Evolutionary conservation across 2,329 filamentous ascomycete genomes (phyloP), one percentile per base, ranked within the genome.

Genomic region (Fusarium anguioides): DNA sequence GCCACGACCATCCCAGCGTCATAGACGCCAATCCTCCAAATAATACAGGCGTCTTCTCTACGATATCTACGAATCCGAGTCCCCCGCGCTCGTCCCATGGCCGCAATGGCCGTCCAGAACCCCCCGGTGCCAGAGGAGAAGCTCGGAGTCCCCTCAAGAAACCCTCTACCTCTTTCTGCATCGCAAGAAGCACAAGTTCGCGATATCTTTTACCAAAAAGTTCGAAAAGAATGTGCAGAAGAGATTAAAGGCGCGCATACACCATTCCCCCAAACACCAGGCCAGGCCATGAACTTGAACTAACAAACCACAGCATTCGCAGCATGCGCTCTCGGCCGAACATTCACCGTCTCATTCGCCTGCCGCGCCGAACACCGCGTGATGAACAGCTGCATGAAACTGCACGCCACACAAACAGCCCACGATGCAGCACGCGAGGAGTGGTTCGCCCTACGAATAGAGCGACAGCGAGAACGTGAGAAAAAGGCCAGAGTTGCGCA

Each of bases 311-410:
- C 6, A 97, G 95, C 91, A 64, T 99, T 99, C 77, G 96, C 96
- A 58, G 89, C 91, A 70, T 99, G 96, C 84, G 94, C 94, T 51
- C 85, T 90, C 47, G 90, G 91, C 75, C 91, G 93, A 68, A 98
- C 94, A 8, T 87, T 98, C 72, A 94, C 90, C 56, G 91, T 96
- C 59, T 91, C 94, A 14, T 97, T 96, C 83, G 87, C 89, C 51
- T 99, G 96, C 82, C 90, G 93, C 52, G 81, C 85, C 46, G 86
- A 94, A 75, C 91, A 94, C 74, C 89, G 90, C 65, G 84, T 86
- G 33, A 99, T 99, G 96, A 99, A 99, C 81, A 85, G 83, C 64
- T 99, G 96, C 82, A 97, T 99, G 94, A 85, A 94, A 71, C 80
- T 85, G 55, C 91, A 96, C 81, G 94, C 95, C 54, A 96, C 92